phyloP scores from a whole-genome alignment of 768 basidiomycete species.

The Leccinum uliginosum region DNA sequence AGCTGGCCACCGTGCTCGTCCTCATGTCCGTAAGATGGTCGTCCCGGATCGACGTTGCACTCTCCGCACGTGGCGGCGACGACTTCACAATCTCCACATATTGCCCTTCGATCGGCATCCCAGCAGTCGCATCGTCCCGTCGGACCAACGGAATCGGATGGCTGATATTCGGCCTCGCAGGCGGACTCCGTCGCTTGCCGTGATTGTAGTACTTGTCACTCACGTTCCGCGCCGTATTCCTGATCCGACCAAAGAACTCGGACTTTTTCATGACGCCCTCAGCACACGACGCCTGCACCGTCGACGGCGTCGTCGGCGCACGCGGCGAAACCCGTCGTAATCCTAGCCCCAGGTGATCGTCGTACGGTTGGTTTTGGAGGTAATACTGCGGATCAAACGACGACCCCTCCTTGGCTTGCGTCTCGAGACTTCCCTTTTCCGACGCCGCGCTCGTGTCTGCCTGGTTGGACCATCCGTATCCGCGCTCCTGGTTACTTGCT shows the following conservation, averaged over 20 bases:
- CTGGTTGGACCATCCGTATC: conserved; percentile 31
- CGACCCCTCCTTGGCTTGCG: conserved; percentile 15
- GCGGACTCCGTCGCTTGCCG: conserved; percentile 31
- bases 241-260: conserved; percentile 63
- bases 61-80: conserved; percentile 13
- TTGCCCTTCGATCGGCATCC: conserved; percentile 30
- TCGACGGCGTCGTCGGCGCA: conserved; percentile 38
- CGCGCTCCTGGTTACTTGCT: conserved; percentile 11
- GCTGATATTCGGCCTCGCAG: conserved; percentile 50
- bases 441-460: conserved; percentile 24
- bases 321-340: conserved; percentile 47
- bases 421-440: conserved; percentile 33
- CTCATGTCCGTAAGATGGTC: conserved; percentile 25
- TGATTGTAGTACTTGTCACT: conserved; percentile 49
- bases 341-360: conserved; percentile 37
- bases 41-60: conserved; percentile 41
- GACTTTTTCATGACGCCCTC: conserved; percentile 65
- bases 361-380: conserved; percentile 16
- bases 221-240: conserved; percentile 61
- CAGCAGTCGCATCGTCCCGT: conserved; percentile 11
- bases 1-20: conserved; percentile 43
- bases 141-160: conserved; percentile 47
- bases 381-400: conserved; percentile 14
- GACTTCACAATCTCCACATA: conserved; percentile 29
- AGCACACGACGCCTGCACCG: conserved; percentile 29